phyloP scores from a whole-genome alignment of 2,329 filamentous ascomycete species.

The Dothideomycetes sp. region DNA sequence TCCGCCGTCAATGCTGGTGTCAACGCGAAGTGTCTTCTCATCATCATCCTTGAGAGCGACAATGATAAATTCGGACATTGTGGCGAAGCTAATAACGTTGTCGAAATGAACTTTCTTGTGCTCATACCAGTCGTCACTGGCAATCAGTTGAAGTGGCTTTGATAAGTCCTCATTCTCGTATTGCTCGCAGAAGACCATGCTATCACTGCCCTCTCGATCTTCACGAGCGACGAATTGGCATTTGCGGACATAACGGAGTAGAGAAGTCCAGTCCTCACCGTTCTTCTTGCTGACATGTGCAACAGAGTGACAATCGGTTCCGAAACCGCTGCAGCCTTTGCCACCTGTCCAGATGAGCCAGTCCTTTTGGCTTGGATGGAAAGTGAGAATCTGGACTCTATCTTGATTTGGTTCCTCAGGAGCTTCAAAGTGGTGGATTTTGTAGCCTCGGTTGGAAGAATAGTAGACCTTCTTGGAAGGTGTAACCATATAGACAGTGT shows the following conservation, averaged over 20 bases:
- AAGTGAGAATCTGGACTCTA: conserved; percentile 52
- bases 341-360: conserved; percentile 87
- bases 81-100: conserved; percentile 77
- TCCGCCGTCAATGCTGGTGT: conserved; percentile 75
- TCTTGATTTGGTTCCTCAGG: conserved; percentile 50
- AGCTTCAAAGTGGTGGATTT: conserved; percentile 64
- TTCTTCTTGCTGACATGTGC: conserved; percentile 73
- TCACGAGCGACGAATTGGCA: conserved; percentile 78
- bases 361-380: conserved; percentile 77
- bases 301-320: conserved; percentile 56
- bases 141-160: conserved; percentile 58
- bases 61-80: conserved; percentile 94
- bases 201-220: conserved; percentile 47
- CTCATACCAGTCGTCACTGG: conserved; percentile 72
- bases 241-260: conserved; percentile 64
- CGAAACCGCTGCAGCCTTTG: conserved; percentile 52
- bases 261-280: conserved; percentile 64
- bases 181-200: conserved; percentile 57
- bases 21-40: conserved; percentile 60
- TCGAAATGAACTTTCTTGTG: conserved; percentile 54
- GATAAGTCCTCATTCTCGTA: conserved; percentile 52
- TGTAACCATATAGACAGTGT: conserved; percentile 81
- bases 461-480: conserved; percentile 60
- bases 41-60: conserved; percentile 64
- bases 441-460: conserved; percentile 68